These are phyloP conservation scores for Coniophora puteana DNA, from an alignment of 1,284 basidiomycete genomes.

Conservation along the genomic window DNA sequence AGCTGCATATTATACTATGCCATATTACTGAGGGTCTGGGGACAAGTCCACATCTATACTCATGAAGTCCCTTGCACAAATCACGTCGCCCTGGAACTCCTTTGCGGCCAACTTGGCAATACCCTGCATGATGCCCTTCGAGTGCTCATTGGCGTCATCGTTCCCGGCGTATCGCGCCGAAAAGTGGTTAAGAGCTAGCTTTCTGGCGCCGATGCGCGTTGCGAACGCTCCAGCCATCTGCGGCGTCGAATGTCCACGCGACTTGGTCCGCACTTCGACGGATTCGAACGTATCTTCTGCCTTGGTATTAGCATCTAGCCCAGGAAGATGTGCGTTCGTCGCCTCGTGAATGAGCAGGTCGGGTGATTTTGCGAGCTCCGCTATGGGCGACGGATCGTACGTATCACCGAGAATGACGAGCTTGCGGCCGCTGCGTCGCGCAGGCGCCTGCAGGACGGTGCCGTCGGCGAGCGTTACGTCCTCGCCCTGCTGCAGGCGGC, in stretches of 20 bases:
- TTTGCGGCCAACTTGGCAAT: constrained; percentile 54
- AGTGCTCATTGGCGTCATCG: constrained; percentile 43
- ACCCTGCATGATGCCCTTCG: constrained; percentile 53
- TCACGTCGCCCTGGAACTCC: constrained; percentile 49
- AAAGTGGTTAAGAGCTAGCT: constrained; percentile 85
- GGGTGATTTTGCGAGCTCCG: constrained; percentile 51
- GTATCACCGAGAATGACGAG: constrained; percentile 82
- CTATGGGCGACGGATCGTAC: constrained; percentile 67
- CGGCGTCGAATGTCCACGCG: constrained; percentile 89
- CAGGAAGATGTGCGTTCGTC: constrained; percentile 87
- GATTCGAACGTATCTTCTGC: constrained; percentile 51
- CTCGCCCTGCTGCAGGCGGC: constrained; percentile 65
- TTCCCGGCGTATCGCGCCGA: constrained; percentile 62
- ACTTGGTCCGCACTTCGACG: constrained; percentile 68
- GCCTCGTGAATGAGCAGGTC: constrained; percentile 84
- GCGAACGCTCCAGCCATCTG: constrained; percentile 89
- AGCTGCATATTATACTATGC: neutral
- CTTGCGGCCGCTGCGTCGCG: constrained; percentile 64
- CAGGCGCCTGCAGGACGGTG: constrained; percentile 71
- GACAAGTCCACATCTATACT: constrained; percentile 49
- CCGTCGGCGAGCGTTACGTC: constrained; percentile 76
- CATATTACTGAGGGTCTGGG: constrained; percentile 21
- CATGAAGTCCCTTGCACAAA: constrained; percentile 74
- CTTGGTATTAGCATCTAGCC: constrained; percentile 54
- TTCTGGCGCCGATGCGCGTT: constrained; percentile 57